Evolutionary conservation across 164 flowering plant species (phyloP), one percentile per base, ranked within the genome.

Genomic region (Buxus sempervirens): DNA sequence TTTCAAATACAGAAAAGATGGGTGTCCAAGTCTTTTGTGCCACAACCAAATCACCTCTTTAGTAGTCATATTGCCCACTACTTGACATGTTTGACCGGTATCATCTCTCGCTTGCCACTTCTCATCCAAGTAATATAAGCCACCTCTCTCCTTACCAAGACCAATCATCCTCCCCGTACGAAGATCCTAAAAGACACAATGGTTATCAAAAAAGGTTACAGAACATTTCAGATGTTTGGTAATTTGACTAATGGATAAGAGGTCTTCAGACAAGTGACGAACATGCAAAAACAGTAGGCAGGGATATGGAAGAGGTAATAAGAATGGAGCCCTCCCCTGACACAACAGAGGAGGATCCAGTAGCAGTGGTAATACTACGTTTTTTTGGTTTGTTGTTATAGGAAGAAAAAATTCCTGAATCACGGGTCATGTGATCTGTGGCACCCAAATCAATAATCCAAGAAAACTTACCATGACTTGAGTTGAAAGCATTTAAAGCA

Each of bases 131-230:
- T 59, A 59, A 24, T 68, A 68, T 13, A 59, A 22, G 28, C 64
- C 64, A 16, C 21, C 57, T 24, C 54, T 21, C 25, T 58, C 56
- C 45, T 42, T 48, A 59, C 64, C 71, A 58, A 68, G 57, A 5
- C 42, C 56, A 48, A 42, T 22, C 54, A 21, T 24, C 56, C 20
- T 13, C 28, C 23, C 48, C 28, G 51, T 56, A 4, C 20, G 15
- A 24, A 48, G 55, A 36, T 58, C 70, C 63, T 67, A 54, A 5
- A 67, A 41, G n/a, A 58, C 21, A 58, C 64, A 59, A 22, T 15
- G 16, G 42, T 20, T 27, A 36, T 15, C 14, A 38, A 21, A n/a
- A 41, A 56, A 66, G 14, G 16, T 66, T 49, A 66, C 62, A n/a
- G 15, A 21, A 22, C 62, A 56, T 4, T 36, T 57, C 14, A 48